Evolutionary conservation across 1,139 yeast genomes (phyloP), one percentile per base, ranked within the genome.

Genomic region (Sugiyamaella xylanicola): DNA sequence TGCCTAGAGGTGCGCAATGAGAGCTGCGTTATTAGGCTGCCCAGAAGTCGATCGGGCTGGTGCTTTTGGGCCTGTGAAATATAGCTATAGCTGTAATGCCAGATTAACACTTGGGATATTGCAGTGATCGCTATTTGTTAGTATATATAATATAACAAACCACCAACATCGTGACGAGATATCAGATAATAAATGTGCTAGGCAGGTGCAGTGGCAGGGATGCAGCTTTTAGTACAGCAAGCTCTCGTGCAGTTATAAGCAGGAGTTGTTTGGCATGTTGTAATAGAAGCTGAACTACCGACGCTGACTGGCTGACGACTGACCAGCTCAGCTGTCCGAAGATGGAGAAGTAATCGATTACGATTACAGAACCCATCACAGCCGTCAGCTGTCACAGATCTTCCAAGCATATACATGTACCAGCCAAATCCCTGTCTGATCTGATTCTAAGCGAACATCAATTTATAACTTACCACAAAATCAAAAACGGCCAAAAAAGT

Each of bases 331-430:
- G 11, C 32, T 25, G 32, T 7, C 32, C 11, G 32, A 11, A 25
- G 9, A 7, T 5, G 11, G 32, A 5, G 32, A 25, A 11, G 37
- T 8, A 32, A 32, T 13, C 8, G 37, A 8, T 8, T 8, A 15
- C 15, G 4, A 32, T 8, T 4, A 7, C 15, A 8, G 37, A 32
- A 32, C 4, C 37, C 37, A 32, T 32, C 37, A 32, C 37, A 32
- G 37, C 37, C 37, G 37, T 32, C 37, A 32, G 15, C 37, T 32
- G 37, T 32, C 37, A 32, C 37, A 32, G 37, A 32, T 32, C 37
- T 32, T 32, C 37, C 15, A 5, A 25, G 9, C 9, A 25, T 5
- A 25, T n/a, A n/a, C n/a, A n/a, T n/a, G n/a, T n/a, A n/a, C n/a
- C n/a, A n/a, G n/a, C n/a, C n/a, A n/a, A n/a, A n/a, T n/a, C n/a